Evolutionary conservation across 139 green algal genomes (phyloP), one percentile per base, ranked within the genome.

Genomic region (Nannochloris sp.): DNA sequence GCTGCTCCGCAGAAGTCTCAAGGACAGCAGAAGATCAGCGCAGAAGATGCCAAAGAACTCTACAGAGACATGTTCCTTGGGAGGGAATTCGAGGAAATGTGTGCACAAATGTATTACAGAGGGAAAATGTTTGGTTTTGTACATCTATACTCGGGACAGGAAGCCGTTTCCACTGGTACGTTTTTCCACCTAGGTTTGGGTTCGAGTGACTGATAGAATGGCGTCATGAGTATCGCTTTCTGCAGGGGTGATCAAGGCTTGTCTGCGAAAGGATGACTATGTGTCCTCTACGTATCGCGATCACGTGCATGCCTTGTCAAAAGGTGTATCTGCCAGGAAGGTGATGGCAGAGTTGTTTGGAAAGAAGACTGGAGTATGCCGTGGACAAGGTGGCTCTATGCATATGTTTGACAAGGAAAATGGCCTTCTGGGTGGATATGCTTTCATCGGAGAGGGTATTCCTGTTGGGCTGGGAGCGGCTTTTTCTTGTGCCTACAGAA

Each of bases 291-390:
- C 92, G 36, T 98, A 98, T 82, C 84, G 92, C 57, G 92, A 98
- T 74, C 92, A 98, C 79, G 92, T 98, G 65, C 92, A 98, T 74
- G 92, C 92, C 6, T 74, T 98, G 40, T 88, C 74, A 67, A 97
- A 97, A 79, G 82, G 82, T 60, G 89, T 96, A 25, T 59, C 83
- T 3, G 71, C 87, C 0, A 75, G 78, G 63, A 73, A 89, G 62
- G 82, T 98, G 44, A 98, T 98, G 92, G 84, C 92, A 2, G 92
- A 98, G 85, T 85, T 98, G 69, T 98, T 97, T 78, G 92, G 92
- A 76, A 98, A 98, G 86, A 87, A 89, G 71, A 97, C 92, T 0
- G 92, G 92, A 49, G 85, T 86, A 68, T 97, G 91, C 85, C 76
- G 89, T 25, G 91, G 91, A 45, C 90, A 96, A 77, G 92, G 92